Percentiles rank a stretch among this genome's conserved stretches.
phyloP scores from a whole-genome alignment of 768 basidiomycete species.

The Tylopilus plumbeoviolaceoides region DNA sequence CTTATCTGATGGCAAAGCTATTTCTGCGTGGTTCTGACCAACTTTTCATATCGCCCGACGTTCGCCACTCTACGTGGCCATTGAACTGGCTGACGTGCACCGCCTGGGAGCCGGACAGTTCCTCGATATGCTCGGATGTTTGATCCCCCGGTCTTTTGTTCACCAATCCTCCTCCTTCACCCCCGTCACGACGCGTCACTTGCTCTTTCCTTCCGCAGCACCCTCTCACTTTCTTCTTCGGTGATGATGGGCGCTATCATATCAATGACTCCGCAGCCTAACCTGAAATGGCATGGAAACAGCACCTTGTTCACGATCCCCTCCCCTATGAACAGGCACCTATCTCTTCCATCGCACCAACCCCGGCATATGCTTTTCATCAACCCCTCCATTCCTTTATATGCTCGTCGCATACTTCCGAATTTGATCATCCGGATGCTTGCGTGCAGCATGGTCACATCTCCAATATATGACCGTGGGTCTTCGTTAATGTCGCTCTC shows the following conservation, averaged over 20 bases:
- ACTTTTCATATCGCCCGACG: conserved; percentile 26
- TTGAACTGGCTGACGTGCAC: conserved; percentile 2
- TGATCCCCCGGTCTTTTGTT: conserved; percentile 9
- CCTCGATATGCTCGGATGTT: conserved; percentile 11
- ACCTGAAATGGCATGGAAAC: conserved; percentile 21
- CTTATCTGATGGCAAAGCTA: conserved; percentile 22
- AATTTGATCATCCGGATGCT: conserved; percentile 16
- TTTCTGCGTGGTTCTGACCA: conserved; percentile 16
- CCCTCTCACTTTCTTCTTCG: conserved; percentile 10
- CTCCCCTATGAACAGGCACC: conserved; percentile 4
- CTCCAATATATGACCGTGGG: conserved; percentile 15
- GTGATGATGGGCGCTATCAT: conserved; percentile 19
- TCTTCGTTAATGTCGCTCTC: neutral
- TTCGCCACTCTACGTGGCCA: conserved; percentile 10
- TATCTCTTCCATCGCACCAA: neutral
- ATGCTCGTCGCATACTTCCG: neutral
- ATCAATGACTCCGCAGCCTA: conserved; percentile 13
- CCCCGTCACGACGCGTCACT: conserved; percentile 1
- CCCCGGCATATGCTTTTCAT: neutral
- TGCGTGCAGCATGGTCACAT: conserved; percentile 6
- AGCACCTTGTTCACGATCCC: conserved; percentile 7
- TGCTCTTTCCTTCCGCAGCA: neutral
- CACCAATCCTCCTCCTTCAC: neutral
- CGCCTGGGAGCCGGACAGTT: conserved; percentile 14
- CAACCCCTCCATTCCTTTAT: conserved; percentile 9